phyloP scores from a whole-genome alignment of 768 basidiomycete species.

The Pleurotus pulmonarius region DNA sequence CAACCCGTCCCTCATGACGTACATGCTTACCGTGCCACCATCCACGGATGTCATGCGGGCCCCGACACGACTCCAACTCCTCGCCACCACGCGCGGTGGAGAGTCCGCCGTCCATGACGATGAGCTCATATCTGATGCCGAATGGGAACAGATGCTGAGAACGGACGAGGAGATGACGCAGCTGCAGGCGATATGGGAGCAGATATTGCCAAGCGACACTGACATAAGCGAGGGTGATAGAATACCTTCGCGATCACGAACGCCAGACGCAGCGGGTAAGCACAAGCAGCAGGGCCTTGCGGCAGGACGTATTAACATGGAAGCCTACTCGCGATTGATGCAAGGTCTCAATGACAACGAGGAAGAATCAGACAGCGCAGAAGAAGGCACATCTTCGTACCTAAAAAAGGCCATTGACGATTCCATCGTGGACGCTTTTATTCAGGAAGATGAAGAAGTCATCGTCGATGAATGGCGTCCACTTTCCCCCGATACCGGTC shows the following conservation, averaged over 20 bases:
- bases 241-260: not conserved
- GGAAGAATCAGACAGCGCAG: constrained; percentile 9
- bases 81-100: constrained; percentile 57
- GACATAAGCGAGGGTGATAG: constrained; percentile 13
- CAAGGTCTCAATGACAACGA: constrained; percentile 19
- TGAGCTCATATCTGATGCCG: constrained; percentile 67
- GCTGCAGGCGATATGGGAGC: constrained; percentile 24
- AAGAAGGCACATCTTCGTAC: not conserved
- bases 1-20: constrained; percentile 39
- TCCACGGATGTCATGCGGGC: constrained; percentile 20
- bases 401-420: not conserved
- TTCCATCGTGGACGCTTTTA: constrained; percentile 1
- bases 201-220: constrained; percentile 27
- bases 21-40: constrained; percentile 47
- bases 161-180: constrained; percentile 45
- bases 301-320: constrained; percentile 43
- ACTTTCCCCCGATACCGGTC: constrained; percentile 17
- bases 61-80: constrained; percentile 67
- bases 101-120: constrained; percentile 55
- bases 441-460: constrained; percentile 23
- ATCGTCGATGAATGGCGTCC: constrained; percentile 45
- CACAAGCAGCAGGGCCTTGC: constrained; percentile 21
- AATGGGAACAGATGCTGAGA: constrained; percentile 60
- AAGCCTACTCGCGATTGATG: constrained; percentile 53
- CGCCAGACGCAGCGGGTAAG: constrained; percentile 13